Percentiles rank a stretch among this genome's conserved stretches.
Evolutionary conservation across 169 alveolate species (phyloP).

Genomic region (Plasmodium inui): DNA sequence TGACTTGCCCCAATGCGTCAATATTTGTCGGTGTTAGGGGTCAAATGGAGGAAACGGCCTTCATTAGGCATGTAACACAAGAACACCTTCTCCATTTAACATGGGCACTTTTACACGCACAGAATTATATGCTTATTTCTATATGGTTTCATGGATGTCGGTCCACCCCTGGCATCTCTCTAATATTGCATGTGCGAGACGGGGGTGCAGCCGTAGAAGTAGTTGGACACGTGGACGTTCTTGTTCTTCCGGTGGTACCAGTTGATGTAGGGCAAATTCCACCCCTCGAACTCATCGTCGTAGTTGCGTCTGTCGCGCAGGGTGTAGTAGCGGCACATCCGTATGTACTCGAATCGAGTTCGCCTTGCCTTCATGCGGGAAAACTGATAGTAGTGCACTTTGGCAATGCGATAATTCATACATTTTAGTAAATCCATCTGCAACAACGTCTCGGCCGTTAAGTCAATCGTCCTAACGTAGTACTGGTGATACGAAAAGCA

Average conservation of each 20-base stretch:
- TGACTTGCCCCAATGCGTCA: not conserved
- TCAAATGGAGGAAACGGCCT: not conserved
- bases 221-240: constrained; percentile 58
- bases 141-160: too few species aligned
- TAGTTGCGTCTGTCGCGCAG: constrained; percentile 80
- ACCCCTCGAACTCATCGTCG: constrained; percentile 81
- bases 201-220: constrained; percentile 52
- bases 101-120: too few species aligned
- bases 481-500: constrained; percentile 86
- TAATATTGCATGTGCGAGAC: constrained; percentile 32
- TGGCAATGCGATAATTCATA: constrained; percentile 80
- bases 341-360: constrained; percentile 82
- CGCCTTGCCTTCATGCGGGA: constrained; percentile 82
- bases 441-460: constrained; percentile 78
- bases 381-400: constrained; percentile 85
- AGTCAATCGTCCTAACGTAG: constrained; percentile 81
- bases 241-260: constrained; percentile 78
- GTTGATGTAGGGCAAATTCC: constrained; percentile 86
- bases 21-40: not conserved
- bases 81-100: not conserved
- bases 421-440: constrained; percentile 77
- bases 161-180: not conserved
- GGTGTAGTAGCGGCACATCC: constrained; percentile 86
- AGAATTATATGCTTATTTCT: too few species aligned
- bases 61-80: not conserved